phyloP scores from a whole-genome alignment of 2,329 filamentous ascomycete genomes.

The Bipolaris bicolor region DNA sequence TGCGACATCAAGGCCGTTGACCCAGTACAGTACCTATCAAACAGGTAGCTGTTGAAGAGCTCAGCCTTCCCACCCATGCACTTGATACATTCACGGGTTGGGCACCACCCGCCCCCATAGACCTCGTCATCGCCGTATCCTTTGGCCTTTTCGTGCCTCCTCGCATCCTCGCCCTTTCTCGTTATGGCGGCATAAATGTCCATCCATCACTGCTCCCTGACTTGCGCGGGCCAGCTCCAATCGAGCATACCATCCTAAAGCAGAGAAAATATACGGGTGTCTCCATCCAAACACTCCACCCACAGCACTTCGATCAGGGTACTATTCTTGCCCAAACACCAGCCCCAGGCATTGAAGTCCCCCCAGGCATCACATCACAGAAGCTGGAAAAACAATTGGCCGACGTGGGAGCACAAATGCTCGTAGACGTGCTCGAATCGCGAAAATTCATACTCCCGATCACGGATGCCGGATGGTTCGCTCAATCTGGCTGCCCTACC shows the following conservation, averaged over 20 bases:
- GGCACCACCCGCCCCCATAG: conserved; percentile 58
- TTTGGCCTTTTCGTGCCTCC: conserved; percentile 89
- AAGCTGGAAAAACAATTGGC: conserved; percentile 63
- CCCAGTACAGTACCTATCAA: conserved; percentile 72
- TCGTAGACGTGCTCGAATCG: conserved; percentile 68
- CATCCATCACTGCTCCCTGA: conserved; percentile 91
- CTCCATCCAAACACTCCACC: conserved; percentile 85
- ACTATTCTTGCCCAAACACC: conserved; percentile 71
- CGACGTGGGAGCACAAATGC: conserved; percentile 70
- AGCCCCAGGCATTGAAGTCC: conserved; percentile 60
- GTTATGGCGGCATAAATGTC: conserved; percentile 89
- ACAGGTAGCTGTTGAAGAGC: conserved; percentile 61
- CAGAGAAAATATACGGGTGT: conserved; percentile 70
- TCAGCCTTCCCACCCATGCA: conserved; percentile 73
- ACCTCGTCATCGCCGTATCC: conserved; percentile 89
- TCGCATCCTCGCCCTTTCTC: conserved; percentile 70
- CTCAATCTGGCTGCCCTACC: conserved; percentile 25
- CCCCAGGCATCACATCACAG: conserved; percentile 56
- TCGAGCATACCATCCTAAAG: conserved; percentile 81
- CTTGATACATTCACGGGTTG: conserved; percentile 83
- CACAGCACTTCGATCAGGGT: conserved; percentile 78
- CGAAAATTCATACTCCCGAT: conserved; percentile 70
- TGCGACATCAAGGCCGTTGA: conserved; percentile 15
- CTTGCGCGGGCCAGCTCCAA: conserved; percentile 82
- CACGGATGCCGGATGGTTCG: conserved; percentile 44